Conservation (phyloP, 2,329 filamentous ascomycete genomes). For the Biscogniauxia mediterranea region DNA sequence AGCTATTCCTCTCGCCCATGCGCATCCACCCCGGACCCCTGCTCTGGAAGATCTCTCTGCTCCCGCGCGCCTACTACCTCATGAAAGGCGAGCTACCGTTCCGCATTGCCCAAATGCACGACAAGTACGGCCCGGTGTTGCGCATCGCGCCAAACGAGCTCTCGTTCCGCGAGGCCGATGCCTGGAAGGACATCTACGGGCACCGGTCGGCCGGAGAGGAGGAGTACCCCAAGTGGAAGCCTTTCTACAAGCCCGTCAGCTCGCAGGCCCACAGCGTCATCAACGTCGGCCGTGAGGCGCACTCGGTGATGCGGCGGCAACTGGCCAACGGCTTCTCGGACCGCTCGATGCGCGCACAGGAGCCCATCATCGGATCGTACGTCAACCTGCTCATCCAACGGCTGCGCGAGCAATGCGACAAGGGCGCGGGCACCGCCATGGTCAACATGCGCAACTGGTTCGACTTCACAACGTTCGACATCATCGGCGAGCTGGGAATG, state of each 20-base stretch:
- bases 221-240: conserved; percentile 32
- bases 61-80: conserved; percentile 25
- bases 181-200: conserved; percentile 42
- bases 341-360: conserved; percentile 40
- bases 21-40: conserved; percentile 29
- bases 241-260: conserved; percentile 28
- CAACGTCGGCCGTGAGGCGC: conserved; percentile 33
- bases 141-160: conserved; percentile 43
- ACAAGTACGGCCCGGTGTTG: conserved; percentile 40
- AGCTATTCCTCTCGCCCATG: conserved; percentile 31
- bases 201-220: conserved; percentile 30
- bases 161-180: conserved; percentile 37
- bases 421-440: conserved; percentile 4
- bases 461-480: conserved; percentile 42
- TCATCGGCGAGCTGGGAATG: conserved; percentile 47
- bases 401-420: conserved; percentile 27
- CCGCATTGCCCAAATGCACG: conserved; percentile 31
- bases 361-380: conserved; percentile 39
- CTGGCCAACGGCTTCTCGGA: conserved; percentile 42
- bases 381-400: conserved; percentile 35
- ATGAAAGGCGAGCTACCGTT: conserved; percentile 25
- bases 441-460: conserved; percentile 39
- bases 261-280: conserved; percentile 32
- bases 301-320: conserved; percentile 33
- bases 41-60: conserved; percentile 22